These are phyloP conservation scores for Tylopilus plumbeoviolaceoides DNA, from an alignment of 768 basidiomycete genomes.

Conservation along the genomic window DNA sequence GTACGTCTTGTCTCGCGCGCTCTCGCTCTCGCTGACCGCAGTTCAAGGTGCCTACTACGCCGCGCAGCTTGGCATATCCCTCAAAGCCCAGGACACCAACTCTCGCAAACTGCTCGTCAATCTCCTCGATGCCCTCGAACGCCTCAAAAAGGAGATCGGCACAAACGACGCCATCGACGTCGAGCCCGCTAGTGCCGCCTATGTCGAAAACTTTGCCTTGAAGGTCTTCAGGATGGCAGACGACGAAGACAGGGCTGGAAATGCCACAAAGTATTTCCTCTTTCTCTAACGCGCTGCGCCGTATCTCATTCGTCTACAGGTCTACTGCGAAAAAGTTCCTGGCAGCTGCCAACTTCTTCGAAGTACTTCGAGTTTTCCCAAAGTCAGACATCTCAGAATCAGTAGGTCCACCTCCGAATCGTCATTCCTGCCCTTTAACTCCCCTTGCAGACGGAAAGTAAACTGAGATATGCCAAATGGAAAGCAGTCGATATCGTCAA, in stretches of 20 bases:
- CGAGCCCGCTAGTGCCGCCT: constrained; percentile 80
- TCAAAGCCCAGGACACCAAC: constrained; percentile 60
- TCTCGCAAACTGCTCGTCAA: constrained; percentile 68
- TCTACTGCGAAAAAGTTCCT: constrained; percentile 92
- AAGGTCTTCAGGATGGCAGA: constrained; percentile 88
- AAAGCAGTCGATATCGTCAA: constrained; percentile 95
- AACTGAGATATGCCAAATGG: constrained; percentile 94
- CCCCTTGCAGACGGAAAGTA: constrained; percentile 64
- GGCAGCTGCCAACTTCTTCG: constrained; percentile 92
- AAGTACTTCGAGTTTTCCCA: constrained; percentile 77
- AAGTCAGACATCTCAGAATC: constrained; percentile 53
- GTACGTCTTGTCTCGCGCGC: constrained; percentile 44
- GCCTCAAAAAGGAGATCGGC: constrained; percentile 71
- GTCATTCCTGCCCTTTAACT: constrained; percentile 2
- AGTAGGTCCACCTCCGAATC: constrained; percentile 35
- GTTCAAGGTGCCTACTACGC: constrained; percentile 82
- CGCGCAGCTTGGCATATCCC: constrained; percentile 77
- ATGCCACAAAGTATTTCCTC: constrained; percentile 61
- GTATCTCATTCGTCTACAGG: constrained; percentile 37
- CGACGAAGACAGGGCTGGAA: constrained; percentile 80
- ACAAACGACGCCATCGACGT: constrained; percentile 76
- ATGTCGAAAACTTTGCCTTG: constrained; percentile 93
- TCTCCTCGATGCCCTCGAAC: constrained; percentile 75
- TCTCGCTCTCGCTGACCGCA: background rate
- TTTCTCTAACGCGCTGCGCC: background rate